These are phyloP conservation scores for Neurospora sp. DNA, from an alignment of 495 filamentous ascomycete genomes.

Conservation along the genomic window DNA sequence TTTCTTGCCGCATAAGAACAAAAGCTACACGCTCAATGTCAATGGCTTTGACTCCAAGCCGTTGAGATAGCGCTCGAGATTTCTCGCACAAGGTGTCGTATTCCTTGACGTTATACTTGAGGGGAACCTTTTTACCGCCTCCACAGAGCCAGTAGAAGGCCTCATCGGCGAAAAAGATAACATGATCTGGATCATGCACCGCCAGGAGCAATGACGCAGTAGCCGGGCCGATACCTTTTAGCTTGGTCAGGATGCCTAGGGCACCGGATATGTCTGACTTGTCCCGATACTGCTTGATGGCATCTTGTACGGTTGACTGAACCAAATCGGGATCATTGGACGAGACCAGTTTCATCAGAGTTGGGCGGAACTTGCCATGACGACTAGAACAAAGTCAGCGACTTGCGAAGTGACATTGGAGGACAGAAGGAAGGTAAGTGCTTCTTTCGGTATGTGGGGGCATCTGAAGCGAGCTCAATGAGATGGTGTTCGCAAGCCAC, in stretches of 20 bases:
- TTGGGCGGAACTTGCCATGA: conserved; percentile 64
- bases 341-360: conserved; percentile 53
- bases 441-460: not conserved
- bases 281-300: conserved; percentile 37
- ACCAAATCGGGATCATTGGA: conserved; percentile 43
- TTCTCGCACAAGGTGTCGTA: conserved; percentile 44
- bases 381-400: conserved; percentile 20
- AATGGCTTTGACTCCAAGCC: conserved; percentile 44
- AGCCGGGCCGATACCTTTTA: conserved; percentile 60
- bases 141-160: conserved; percentile 55
- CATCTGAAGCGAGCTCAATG: not conserved
- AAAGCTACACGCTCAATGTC: conserved; percentile 63
- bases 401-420: conserved; percentile 1
- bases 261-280: conserved; percentile 37
- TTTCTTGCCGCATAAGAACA: conserved; percentile 39
- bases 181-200: conserved; percentile 41
- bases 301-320: conserved; percentile 35
- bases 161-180: conserved; percentile 73
- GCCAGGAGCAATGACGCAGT: conserved; percentile 64
- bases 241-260: conserved; percentile 37
- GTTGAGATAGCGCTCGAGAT: conserved; percentile 32
- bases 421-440: not conserved
- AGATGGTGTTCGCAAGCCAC: not conserved
- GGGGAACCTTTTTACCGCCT: conserved; percentile 31
- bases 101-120: conserved; percentile 59